These are phyloP conservation scores for Puya raimondii DNA, from an alignment of 176 grass and related monocot genomes.

Conservation along the genomic window DNA sequence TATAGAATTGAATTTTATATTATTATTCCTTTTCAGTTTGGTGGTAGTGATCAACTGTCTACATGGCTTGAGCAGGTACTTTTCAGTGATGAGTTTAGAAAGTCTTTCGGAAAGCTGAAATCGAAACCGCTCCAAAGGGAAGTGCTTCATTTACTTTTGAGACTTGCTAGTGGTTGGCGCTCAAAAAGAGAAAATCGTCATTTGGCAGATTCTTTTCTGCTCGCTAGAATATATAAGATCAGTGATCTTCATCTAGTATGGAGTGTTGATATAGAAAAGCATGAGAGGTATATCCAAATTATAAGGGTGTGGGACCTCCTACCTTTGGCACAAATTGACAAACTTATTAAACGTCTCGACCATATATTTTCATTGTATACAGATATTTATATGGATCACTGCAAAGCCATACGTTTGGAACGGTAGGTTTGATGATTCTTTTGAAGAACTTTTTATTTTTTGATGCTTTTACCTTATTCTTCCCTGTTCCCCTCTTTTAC, in stretches of 20 bases:
- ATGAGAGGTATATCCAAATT: conserved; percentile 50
- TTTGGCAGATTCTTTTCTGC: conserved; percentile 25
- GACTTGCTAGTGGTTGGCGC: conserved; percentile 59
- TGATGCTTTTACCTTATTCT: not conserved
- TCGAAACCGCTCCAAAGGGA: conserved; percentile 31
- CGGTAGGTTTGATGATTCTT: conserved; percentile 28
- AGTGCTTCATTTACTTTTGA: conserved; percentile 50
- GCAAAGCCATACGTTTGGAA: conserved; percentile 31
- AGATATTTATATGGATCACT: conserved; percentile 48
- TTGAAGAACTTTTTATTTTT: not conserved
- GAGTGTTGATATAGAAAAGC: conserved; percentile 58
- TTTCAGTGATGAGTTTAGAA: conserved; percentile 70
- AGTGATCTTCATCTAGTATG: conserved; percentile 54
- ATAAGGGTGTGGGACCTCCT: conserved; percentile 74
- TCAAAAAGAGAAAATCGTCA: conserved; percentile 19
- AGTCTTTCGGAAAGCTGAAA: conserved; percentile 56
- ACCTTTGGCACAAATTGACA: conserved; percentile 35
- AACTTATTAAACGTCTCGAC: conserved; percentile 40
- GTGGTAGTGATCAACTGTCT: not conserved
- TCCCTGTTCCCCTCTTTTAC: too few species aligned
- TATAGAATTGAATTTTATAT: not conserved
- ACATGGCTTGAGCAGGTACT: conserved; percentile 38
- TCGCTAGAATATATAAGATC: conserved; percentile 41
- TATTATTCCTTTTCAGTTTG: not conserved
- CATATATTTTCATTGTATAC: conserved; percentile 76